phyloP scores from a whole-genome alignment of 192 early-diverging fungal species.

The Chytriomyces confervae region DNA sequence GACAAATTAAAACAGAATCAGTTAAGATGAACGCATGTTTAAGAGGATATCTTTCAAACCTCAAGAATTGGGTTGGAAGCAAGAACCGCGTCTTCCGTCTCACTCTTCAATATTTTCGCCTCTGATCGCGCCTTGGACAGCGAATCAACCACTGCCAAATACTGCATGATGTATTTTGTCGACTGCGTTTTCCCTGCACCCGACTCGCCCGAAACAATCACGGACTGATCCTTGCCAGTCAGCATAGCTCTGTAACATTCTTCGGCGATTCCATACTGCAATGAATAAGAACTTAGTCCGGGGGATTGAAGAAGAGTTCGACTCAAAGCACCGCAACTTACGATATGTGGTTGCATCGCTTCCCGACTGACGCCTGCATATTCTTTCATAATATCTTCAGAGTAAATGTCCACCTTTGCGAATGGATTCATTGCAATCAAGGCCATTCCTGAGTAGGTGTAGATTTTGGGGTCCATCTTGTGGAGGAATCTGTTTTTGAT shows the following conservation, averaged over 20 bases:
- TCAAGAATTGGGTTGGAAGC: conserved; percentile 94
- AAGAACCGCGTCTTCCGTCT: conserved; percentile 44
- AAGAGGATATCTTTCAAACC: conserved; percentile 18
- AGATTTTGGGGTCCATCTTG: conserved; percentile 56
- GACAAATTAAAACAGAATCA: background rate
- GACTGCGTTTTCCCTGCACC: conserved; percentile 94
- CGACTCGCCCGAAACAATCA: conserved; percentile 91
- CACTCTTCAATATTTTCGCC: conserved; percentile 12
- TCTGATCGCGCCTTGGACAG: conserved; percentile 5
- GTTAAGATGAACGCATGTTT: conserved; percentile 6
- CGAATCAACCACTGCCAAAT: conserved; percentile 62
- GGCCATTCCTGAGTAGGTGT: conserved; percentile 94
- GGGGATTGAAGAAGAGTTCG: background rate
- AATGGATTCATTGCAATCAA: conserved; percentile 93
- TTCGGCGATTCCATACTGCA: conserved; percentile 83
- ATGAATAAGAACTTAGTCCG: background rate
- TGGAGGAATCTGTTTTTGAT: conserved; percentile 17
- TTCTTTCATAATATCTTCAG: conserved; percentile 77
- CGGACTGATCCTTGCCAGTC: conserved; percentile 86
- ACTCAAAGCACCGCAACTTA: conserved; percentile 1
- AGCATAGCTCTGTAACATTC: conserved; percentile 93
- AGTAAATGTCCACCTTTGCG: conserved; percentile 76
- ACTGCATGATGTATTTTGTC: conserved; percentile 93
- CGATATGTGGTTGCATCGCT: conserved; percentile 84
- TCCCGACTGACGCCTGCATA: conserved; percentile 83